Base-by-base conservation (phyloP, 2,329 filamentous ascomycete genomes). In the Hypoxylon sp. region DNA sequence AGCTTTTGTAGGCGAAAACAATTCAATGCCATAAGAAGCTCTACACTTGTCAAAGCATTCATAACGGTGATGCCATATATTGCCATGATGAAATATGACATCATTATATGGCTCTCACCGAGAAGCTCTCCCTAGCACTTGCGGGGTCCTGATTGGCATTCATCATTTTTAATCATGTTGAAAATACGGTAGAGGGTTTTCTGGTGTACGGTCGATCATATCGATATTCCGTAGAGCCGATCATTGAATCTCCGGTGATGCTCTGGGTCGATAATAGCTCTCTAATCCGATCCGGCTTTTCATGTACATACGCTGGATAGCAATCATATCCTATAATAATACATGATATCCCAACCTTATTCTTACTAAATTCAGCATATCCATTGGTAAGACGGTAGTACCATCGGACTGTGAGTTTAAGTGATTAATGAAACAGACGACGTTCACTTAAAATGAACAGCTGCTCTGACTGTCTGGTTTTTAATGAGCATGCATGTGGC, bases 1-100 rank as follows among this genome's bases (percentile, higher is more conserved):
- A 29, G 50, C 2, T 60, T 61, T 65, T 65, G 47, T 47, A 58
- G 13, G n/a, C 17, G 35, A 47, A 48, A 26, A 17, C 22, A 35
- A 35, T 55, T 57, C 22, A 39, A 19, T 62, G 26, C 9, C 42
- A 35, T 57, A 46, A 39, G 19, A 35, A 65, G 48, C 42, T 57
- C 19, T 29, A 52, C 53, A 33, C 22, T 58, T n/a, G 33, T 57
- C 35, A 59, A 48, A 29, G 19, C 22, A 58, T 19, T 22, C 29
- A 63, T 63, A 63, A 55, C 54, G 58, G 65, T 67, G 63, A 70
- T 69, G 65, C 51, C 59, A 59, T 46, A 54, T 62, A 62, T 42
- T 31, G 57, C 62, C 42, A 72, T 75, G 73, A 74, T 75, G 72
- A 73, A 48, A 44, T 72, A 74, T 74, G 73, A 74, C 73, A 74